Percentiles rank a stretch among this genome's conserved stretches.
phyloP scores from a whole-genome alignment of 768 basidiomycete species.

The Clavulina sp. region DNA sequence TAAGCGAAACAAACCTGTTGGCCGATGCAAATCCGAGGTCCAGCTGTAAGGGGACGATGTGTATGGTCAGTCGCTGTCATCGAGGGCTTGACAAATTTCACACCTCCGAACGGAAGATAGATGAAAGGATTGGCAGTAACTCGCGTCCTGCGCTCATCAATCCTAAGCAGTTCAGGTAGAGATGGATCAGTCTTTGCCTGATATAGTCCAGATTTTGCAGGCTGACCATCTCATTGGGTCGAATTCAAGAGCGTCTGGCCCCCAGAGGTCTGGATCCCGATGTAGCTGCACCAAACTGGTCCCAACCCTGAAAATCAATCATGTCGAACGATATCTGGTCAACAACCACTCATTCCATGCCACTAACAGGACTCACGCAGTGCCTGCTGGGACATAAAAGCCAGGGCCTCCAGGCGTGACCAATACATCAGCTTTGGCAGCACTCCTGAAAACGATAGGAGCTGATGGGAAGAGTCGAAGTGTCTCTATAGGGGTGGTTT shows the following conservation, averaged over 20 bases:
- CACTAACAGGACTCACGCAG: too few species aligned
- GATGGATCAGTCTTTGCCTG: too few species aligned
- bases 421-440: not conserved
- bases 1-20: conserved; percentile 32
- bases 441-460: conserved; percentile 43
- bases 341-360: too few species aligned
- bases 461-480: conserved; percentile 69
- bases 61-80: too few species aligned
- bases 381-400: too few species aligned
- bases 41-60: too few species aligned
- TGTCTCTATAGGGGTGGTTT: conserved; percentile 55
- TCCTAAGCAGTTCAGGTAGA: too few species aligned
- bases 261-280: conserved; percentile 52
- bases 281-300: conserved; percentile 45
- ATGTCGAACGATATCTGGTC: too few species aligned
- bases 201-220: too few species aligned
- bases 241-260: conserved; percentile 57
- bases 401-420: too few species aligned
- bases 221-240: conserved; percentile 70
- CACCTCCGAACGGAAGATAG: conserved; percentile 58
- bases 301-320: conserved; percentile 23
- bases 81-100: too few species aligned
- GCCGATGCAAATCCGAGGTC: conserved; percentile 29
- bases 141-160: conserved; percentile 29
- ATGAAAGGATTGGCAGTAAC: conserved; percentile 24